Evolutionary conservation across 306 rosid species (phyloP).

Genomic region (Lathyrus sativus): DNA sequence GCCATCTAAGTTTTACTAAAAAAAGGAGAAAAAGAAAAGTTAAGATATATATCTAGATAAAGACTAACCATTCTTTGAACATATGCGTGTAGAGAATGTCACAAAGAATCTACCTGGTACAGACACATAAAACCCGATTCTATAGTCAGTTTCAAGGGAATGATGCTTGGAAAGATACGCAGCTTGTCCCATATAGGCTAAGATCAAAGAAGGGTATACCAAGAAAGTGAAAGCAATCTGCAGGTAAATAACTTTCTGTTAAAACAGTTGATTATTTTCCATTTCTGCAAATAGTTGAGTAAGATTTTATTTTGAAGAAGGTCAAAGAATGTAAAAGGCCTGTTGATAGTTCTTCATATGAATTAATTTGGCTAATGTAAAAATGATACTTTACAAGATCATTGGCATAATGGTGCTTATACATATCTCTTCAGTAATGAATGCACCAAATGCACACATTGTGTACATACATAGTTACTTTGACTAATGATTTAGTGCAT

Average conservation of each 20-base stretch:
- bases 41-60: constrained; percentile 33
- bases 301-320: constrained; percentile 27
- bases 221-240: constrained; percentile 95
- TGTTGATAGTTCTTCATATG: constrained; percentile 5
- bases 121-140: constrained; percentile 89
- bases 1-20: constrained; percentile 80
- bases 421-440: constrained; percentile 19
- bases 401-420: neutral
- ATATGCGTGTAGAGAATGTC: constrained; percentile 11
- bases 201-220: constrained; percentile 86
- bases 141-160: constrained; percentile 55
- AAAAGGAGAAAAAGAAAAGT: constrained; percentile 20
- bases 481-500: neutral
- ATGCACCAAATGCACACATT: neutral
- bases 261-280: constrained; percentile 31
- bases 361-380: constrained; percentile 6
- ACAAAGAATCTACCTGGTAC: constrained; percentile 74
- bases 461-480: neutral
- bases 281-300: constrained; percentile 17
- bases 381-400: neutral
- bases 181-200: constrained; percentile 99
- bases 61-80: neutral
- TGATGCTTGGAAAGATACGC: constrained; percentile 94
- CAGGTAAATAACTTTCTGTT: constrained; percentile 44
- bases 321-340: constrained; percentile 14